Conservation (phyloP, 805 yeast species). For the Torulaspora maleeae region DNA sequence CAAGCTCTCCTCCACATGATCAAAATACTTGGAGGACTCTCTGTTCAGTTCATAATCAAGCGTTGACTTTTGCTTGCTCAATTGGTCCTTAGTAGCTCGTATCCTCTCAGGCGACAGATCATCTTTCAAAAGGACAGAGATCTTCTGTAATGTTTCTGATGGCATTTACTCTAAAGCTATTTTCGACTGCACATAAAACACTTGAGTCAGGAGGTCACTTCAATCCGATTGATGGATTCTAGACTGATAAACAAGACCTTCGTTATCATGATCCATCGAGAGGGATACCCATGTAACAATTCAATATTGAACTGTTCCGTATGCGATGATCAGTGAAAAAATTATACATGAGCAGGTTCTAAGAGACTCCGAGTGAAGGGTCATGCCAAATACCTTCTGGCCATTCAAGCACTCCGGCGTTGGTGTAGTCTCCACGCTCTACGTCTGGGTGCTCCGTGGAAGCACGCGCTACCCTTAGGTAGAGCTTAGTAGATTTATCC, state of each 20-base stretch:
- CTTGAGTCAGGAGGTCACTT: neutral
- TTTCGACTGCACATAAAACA: neutral
- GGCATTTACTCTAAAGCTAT: constrained; percentile 12
- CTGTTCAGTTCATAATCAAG: constrained; percentile 70
- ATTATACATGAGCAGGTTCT: neutral
- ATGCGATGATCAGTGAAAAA: neutral
- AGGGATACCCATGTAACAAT: too few species aligned
- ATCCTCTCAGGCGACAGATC: constrained; percentile 54
- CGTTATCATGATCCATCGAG: too few species aligned
- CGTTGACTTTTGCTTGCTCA: constrained; percentile 64
- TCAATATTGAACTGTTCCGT: neutral
- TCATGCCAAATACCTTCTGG: constrained; percentile 52
- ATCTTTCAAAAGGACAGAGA: constrained; percentile 36
- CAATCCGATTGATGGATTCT: neutral
- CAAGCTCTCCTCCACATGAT: constrained; percentile 46
- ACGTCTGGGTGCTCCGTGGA: constrained; percentile 37
- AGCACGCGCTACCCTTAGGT: constrained; percentile 54
- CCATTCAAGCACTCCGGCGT: constrained; percentile 55
- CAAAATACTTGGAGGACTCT: constrained; percentile 62
- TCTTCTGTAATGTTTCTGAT: constrained; percentile 26
- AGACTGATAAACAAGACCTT: too few species aligned
- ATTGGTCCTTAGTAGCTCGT: constrained; percentile 47
- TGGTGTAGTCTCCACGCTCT: constrained; percentile 57
- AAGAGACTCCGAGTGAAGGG: constrained; percentile 52
- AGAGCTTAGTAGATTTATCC: constrained; percentile 37